phyloP scores from a whole-genome alignment of 1,139 yeast species.

The Debaryomycetaceae sp. region DNA sequence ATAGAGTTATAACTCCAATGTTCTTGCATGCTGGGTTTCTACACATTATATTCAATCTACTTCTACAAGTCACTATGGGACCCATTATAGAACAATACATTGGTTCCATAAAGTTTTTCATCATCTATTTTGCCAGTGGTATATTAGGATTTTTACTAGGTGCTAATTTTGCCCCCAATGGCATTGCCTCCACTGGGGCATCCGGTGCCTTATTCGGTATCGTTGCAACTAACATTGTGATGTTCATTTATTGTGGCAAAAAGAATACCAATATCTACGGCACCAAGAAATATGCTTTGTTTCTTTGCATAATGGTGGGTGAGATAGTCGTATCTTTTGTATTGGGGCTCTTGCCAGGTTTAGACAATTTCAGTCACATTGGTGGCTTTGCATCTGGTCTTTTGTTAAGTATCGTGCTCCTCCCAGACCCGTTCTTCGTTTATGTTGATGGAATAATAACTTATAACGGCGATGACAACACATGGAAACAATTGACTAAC shows the following conservation, averaged over 20 bases:
- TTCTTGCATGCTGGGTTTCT: constrained; percentile 73
- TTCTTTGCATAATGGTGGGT: constrained; percentile 45
- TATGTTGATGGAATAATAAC: constrained; percentile 42
- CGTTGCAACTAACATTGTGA: constrained; percentile 58
- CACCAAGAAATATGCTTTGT: constrained; percentile 40
- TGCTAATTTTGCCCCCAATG: constrained; percentile 68
- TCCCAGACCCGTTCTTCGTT: constrained; percentile 57
- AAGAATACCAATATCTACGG: constrained; percentile 44
- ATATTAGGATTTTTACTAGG: constrained; percentile 69
- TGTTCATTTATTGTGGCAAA: constrained; percentile 55
- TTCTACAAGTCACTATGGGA: constrained; percentile 62
- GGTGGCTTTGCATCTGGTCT: constrained; percentile 74
- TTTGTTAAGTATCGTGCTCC: constrained; percentile 46
- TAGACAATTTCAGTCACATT: constrained; percentile 73
- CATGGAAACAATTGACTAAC: constrained; percentile 39
- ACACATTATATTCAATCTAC: constrained; percentile 63
- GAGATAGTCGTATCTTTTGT: constrained; percentile 63
- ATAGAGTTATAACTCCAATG: constrained; percentile 67
- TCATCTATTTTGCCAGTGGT: constrained; percentile 62
- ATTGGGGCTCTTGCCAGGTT: constrained; percentile 67
- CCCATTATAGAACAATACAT: constrained; percentile 57
- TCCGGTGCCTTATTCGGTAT: constrained; percentile 74
- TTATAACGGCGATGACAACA: constrained; percentile 31
- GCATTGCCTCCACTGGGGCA: constrained; percentile 70
- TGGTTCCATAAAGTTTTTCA: constrained; percentile 53